Percentiles rank a stretch among this genome's conserved stretches.
phyloP scores from a whole-genome alignment of 352 stramenopile genomes.

The Phytophthora boehmeriae region DNA sequence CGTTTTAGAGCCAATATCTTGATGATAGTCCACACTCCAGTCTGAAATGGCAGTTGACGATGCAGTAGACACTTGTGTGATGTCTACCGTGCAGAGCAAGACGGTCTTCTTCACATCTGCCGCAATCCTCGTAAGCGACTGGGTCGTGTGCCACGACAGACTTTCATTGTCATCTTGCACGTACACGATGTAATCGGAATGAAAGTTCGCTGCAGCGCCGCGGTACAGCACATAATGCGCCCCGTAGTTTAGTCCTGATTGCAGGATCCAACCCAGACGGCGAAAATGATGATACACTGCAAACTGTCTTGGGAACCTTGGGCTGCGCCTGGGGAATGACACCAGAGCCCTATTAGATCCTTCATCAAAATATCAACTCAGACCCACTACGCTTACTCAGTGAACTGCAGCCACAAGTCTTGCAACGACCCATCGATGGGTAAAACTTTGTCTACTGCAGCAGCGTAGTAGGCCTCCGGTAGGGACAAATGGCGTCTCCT shows the following conservation, averaged over 20 bases:
- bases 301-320: slow-evolving; percentile 47
- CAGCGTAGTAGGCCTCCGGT: slow-evolving; percentile 51
- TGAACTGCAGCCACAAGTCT: slow-evolving; percentile 47
- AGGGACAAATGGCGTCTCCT: slow-evolving; percentile 44
- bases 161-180: slow-evolving; percentile 23
- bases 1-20: not conserved
- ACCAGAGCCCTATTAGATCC: slow-evolving; percentile 1
- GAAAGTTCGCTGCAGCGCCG: slow-evolving; percentile 48
- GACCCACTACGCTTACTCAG: slow-evolving; percentile 26
- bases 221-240: slow-evolving; percentile 74
- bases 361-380: not conserved
- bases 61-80: not conserved
- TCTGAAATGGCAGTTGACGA: not conserved
- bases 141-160: slow-evolving; percentile 55
- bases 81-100: slow-evolving; percentile 55
- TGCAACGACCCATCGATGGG: slow-evolving; percentile 7
- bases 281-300: slow-evolving; percentile 71
- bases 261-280: slow-evolving; percentile 48
- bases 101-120: slow-evolving; percentile 85
- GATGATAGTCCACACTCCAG: not conserved
- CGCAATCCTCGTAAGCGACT: slow-evolving; percentile 73
- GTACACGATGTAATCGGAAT: slow-evolving; percentile 84
- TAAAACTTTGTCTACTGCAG: slow-evolving; percentile 38
- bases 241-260: slow-evolving; percentile 75
- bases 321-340: slow-evolving; percentile 18